Evolutionary conservation across 1,139 yeast species (phyloP).

Genomic region (Casaregolazyma lundiana): DNA sequence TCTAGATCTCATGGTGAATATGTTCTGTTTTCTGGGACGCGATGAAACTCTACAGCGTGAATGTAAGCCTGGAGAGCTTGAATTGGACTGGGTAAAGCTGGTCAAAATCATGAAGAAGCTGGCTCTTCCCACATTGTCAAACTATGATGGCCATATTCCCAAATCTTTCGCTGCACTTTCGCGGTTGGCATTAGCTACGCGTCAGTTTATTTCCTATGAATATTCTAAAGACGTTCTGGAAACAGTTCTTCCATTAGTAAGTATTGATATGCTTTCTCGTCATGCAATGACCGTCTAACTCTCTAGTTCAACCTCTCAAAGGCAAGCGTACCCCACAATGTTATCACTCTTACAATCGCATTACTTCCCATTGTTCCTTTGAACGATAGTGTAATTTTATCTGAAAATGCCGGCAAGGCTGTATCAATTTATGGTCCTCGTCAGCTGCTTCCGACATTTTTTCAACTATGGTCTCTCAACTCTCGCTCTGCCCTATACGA

Average conservation of each 20-base stretch:
- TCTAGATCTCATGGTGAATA: constrained; percentile 57
- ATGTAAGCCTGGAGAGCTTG: constrained; percentile 20
- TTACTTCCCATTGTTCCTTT: constrained; percentile 29
- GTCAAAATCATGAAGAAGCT: constrained; percentile 22
- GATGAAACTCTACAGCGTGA: constrained; percentile 24
- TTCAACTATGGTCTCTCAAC: constrained; percentile 68
- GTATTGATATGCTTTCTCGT: constrained; percentile 10
- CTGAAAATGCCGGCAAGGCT: constrained; percentile 2
- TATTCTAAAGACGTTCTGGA: constrained; percentile 37
- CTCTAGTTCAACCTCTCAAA: constrained; percentile 49
- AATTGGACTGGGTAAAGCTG: constrained; percentile 28
- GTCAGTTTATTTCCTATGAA: constrained; percentile 40
- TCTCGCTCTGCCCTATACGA: constrained; percentile 58
- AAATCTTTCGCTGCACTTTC: constrained; percentile 43
- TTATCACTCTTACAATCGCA: constrained; percentile 38
- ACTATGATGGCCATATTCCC: constrained; percentile 24
- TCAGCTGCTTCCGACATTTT: constrained; percentile 48
- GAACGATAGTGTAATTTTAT: not conserved
- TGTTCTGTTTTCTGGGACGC: constrained; percentile 50
- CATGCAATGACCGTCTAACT: not conserved
- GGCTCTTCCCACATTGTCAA: constrained; percentile 22
- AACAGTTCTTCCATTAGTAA: constrained; percentile 43
- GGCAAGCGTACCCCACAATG: constrained; percentile 53
- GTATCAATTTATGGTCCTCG: constrained; percentile 14
- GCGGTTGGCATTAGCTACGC: constrained; percentile 45